Evolutionary conservation across 2,329 filamentous ascomycete genomes (phyloP), one percentile per base, ranked within the genome.

Genomic region (Cytospora mali): DNA sequence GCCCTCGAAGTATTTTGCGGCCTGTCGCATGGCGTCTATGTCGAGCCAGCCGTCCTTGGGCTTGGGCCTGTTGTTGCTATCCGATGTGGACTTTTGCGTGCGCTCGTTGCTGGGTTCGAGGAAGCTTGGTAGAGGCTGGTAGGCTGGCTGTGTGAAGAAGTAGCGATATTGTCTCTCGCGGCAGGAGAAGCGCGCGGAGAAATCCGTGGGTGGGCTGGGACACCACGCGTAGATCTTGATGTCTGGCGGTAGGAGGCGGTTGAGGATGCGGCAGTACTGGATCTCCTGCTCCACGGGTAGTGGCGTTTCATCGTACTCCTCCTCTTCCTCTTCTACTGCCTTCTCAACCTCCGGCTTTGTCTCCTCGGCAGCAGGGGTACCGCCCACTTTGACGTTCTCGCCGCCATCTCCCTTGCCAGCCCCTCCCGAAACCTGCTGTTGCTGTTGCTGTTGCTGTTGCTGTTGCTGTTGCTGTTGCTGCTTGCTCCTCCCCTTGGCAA

Each of bases 81-180:
- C 39, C 6, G 39, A 11, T 2, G 2, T 13, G 39, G 39, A n/a
- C n/a, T 21, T 13, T n/a, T 46, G 27, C 57, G 5, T 54, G 57
- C 33, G 29, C 35, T 33, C 35, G 35, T 71, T 46, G 23, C 54
- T 52, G 39, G 35, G 62, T 42, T 84, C 84, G 42, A 83, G 66
- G 23, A 80, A 72, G 1, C 81, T 77, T 0, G 89, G 86, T 5
- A 85, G 80, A 0, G 92, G 92, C 2, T 86, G 79, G 72, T 92
- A 97, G 1, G 90, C 91, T 0, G 95, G 95, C 73, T 97, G 92
- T 0, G 95, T 98, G 79, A 99, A 99, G 80, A 97, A 98, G 77
- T 99, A 99, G 62, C 92, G 88, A 79, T 99, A 99, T 68, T 91
- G 89, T 25, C 95, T 85, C 76, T 97, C 93, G 66, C 89, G 87